Evolutionary conservation across 148 eudicot genomes (phyloP), one percentile per base, ranked within the genome.

Genomic region (Talinum fruticosum): DNA sequence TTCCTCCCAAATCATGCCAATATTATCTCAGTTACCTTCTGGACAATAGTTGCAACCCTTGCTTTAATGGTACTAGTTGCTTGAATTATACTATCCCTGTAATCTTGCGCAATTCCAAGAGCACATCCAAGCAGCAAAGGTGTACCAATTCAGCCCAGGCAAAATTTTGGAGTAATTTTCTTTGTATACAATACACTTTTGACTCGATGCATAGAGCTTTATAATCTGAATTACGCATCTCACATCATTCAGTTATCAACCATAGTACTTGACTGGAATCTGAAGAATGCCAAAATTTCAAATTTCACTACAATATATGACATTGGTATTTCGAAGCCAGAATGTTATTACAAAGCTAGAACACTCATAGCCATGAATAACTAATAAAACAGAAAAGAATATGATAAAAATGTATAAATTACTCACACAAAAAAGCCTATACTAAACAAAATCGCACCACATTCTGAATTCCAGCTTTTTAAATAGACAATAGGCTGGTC

Each of bases 1-100:
- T 51, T 64, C 67, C 80, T 93, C 73, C 95, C 97, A 6, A 93
- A 85, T 79, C 68, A 79, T 15, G 91, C 90, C 32, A 66, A 74
- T 59, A 44, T 29, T 24, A 75, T 76, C 64, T 78, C 81, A 23
- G 51, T 73, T n/a, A 8, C 82, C 36, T 76, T 71, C 37, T 75
- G 69, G 41, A 64, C 54, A 41, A 62, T 45, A 1, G 79, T 53
- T 24, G 85, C 73, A 69, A 72, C 72, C n/a, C 28, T 77, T 12
- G 19, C 87, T 47, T 70, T 83, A 59, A 34, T 84, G 34, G 72
- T 80, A 29, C 51, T 84, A 4, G 75, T 76, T 72, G 28, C 78
- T 73, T 74, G 26, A 83, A 77, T 28, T 62, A 77, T 71, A 45
- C 32, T 47, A 30, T 68, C 38, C 44, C 8, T 66, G 34, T 38